Conservation (phyloP, 192 early-diverging fungal genomes). For the Endogone sp. region DNA sequence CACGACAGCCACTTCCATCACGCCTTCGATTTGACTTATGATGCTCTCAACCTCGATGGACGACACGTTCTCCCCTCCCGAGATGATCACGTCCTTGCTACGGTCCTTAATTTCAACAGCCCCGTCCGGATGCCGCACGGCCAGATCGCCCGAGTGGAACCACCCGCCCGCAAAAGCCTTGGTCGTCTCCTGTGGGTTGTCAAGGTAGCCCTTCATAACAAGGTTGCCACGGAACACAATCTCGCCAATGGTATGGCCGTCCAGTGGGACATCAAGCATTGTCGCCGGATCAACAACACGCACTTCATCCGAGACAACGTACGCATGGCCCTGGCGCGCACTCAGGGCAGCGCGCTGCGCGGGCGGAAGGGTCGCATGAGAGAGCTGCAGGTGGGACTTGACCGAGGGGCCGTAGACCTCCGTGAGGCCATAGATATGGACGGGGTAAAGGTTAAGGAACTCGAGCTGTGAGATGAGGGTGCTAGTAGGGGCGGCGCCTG, state of each 20-base stretch:
- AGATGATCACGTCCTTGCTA: constrained; percentile 71
- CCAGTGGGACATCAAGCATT: constrained; percentile 38
- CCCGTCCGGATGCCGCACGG: constrained; percentile 43
- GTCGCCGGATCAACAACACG: constrained; percentile 39
- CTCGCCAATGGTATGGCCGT: constrained; percentile 52
- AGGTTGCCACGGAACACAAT: constrained; percentile 52
- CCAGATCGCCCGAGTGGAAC: constrained; percentile 60
- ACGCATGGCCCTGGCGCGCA: constrained; percentile 49
- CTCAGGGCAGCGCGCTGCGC: constrained; percentile 32
- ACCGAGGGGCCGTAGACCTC: constrained; percentile 53
- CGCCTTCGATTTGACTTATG: constrained; percentile 15
- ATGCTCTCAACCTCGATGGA: constrained; percentile 3
- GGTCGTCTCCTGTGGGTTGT: constrained; percentile 39
- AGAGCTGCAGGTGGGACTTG: constrained; percentile 17
- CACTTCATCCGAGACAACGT: constrained; percentile 47
- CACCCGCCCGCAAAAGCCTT: constrained; percentile 41
- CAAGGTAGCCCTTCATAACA: constrained; percentile 46
- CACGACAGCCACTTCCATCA: constrained; percentile 56
- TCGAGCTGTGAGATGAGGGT: constrained; percentile 45
- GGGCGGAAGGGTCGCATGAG: too few species aligned
- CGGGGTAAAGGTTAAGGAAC: constrained; percentile 44
- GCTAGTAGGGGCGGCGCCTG: constrained; percentile 47
- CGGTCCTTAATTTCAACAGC: constrained; percentile 69
- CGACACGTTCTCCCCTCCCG: constrained; percentile 1
- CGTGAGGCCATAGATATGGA: constrained; percentile 61